Evolutionary conservation across 2,329 filamentous ascomycete genomes (phyloP), one percentile per base, ranked within the genome.

Genomic region (Sarocladiaceae sp.): DNA sequence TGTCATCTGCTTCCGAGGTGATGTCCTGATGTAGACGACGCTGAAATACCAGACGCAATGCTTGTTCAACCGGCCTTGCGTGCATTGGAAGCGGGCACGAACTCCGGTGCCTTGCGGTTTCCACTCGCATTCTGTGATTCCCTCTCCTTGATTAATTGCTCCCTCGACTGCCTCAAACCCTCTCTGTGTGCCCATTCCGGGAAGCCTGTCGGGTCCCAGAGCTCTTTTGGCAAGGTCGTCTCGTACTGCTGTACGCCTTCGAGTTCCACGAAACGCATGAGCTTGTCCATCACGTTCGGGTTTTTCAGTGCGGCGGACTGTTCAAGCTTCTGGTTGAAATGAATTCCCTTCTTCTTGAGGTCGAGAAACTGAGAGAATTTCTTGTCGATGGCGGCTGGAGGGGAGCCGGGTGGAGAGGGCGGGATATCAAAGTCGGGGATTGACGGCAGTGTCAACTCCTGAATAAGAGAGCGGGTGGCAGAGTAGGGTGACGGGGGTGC

Each of bases 301-400:
- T 91, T 91, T 43, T 78, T 76, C 47, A 90, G 67, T 6, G 83
- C 78, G 1, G 76, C 65, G 1, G 82, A 85, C 46, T 74, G 72
- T 27, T 83, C 77, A 7, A 93, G 68, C 49, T 84, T 82, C 53
- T 80, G 71, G 60, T 93, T 90, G 70, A 91, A 91, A 63, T 93
- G 87, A 13, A 82, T 72, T 4, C 82, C 82, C 50, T 83, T 78
- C 56, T 78, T 80, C 66, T 93, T 93, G n/a, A 91, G 72, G 35
- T 78, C 72, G 1, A 91, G 74, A 52, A 93, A 91, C 47, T 80
- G 78, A 50, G 79, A 74, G 53, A 91, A 83, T 54, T 88, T 89
- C 52, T 76, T 73, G 42, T 75, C 82, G 11, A 80, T 62, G 33
- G 64, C 53, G 26, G 68, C 58, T 1, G 69, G 65, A 10, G 77